Conservation (phyloP, 805 yeast species). For the Barnettozyma botsteinii region DNA sequence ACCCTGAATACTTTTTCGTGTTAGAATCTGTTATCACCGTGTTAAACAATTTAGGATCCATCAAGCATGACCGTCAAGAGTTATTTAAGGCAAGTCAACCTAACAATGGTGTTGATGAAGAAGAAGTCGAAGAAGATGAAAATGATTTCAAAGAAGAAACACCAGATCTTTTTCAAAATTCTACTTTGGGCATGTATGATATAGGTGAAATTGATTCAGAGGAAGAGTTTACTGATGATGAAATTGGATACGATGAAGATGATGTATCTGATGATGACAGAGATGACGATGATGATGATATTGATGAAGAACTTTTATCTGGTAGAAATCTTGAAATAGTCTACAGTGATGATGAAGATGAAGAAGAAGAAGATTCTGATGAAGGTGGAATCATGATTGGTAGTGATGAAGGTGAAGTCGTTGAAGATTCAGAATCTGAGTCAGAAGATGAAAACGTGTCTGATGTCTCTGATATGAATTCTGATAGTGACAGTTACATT, state of each 20-base stretch:
- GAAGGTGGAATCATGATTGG: slow-evolving; percentile 25
- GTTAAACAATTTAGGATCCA: slow-evolving; percentile 49
- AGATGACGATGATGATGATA: slow-evolving; percentile 29
- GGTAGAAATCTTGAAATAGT: slow-evolving; percentile 25
- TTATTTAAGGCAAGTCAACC: slow-evolving; percentile 42
- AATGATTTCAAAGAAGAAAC: slow-evolving; percentile 61
- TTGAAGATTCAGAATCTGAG: slow-evolving; percentile 13
- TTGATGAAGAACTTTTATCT: slow-evolving; percentile 18
- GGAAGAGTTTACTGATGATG: slow-evolving; percentile 51
- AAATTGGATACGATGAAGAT: slow-evolving; percentile 41
- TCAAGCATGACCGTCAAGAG: slow-evolving; percentile 51
- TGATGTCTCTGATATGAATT: slow-evolving; percentile 14
- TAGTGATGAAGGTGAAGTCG: slow-evolving; percentile 27
- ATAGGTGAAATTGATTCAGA: slow-evolving; percentile 65
- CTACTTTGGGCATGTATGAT: slow-evolving; percentile 93
- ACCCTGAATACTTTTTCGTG: slow-evolving; percentile 57
- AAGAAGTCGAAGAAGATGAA: slow-evolving; percentile 49
- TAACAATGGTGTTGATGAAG: slow-evolving; percentile 44
- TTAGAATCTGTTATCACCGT: slow-evolving; percentile 56
- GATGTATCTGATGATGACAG: slow-evolving; percentile 29
- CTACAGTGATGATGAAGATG: slow-evolving; percentile 31
- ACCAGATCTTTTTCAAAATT: slow-evolving; percentile 78
- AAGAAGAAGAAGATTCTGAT: slow-evolving; percentile 29
- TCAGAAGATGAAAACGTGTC: slow-evolving; percentile 14
- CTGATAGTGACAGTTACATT: slow-evolving; percentile 22